These are phyloP conservation scores for Claviceps quebecensis DNA, from an alignment of 2,329 filamentous ascomycete species.

Conservation along the genomic window DNA sequence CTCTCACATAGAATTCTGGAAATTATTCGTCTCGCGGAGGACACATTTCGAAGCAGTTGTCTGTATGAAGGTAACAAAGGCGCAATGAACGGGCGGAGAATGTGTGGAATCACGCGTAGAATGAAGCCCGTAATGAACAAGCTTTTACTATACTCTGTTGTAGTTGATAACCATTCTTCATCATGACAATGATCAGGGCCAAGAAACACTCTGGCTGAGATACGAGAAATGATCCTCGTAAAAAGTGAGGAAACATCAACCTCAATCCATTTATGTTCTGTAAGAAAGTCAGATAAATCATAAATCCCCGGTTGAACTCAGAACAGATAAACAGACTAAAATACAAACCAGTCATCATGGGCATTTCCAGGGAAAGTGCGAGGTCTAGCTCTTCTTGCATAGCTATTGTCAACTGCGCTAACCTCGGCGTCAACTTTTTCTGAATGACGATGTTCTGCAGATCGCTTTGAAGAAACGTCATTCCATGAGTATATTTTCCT, in stretches of 20 bases:
- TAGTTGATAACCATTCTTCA: slow-evolving; percentile 14
- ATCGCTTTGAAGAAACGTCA: neutral
- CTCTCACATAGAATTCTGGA: neutral
- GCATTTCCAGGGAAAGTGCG: neutral
- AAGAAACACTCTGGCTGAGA: slow-evolving; percentile 17
- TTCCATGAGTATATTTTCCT: neutral
- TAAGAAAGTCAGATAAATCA: neutral
- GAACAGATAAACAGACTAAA: neutral
- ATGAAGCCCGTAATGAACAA: slow-evolving; percentile 5
- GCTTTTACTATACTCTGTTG: slow-evolving; percentile 14
- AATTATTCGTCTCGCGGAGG: neutral
- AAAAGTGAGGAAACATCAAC: neutral
- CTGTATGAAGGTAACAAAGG: slow-evolving; percentile 4
- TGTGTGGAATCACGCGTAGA: slow-evolving; percentile 5
- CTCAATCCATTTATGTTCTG: neutral
- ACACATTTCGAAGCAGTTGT: neutral
- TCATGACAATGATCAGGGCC: slow-evolving; percentile 15
- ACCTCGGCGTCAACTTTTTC: neutral
- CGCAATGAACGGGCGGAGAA: slow-evolving; percentile 3
- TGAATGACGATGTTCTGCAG: neutral
- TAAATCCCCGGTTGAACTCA: too few relatives aligned
- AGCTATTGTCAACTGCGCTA: neutral
- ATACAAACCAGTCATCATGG: neutral
- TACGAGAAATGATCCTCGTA: slow-evolving; percentile 11
- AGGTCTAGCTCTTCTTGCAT: neutral